phyloP scores from a whole-genome alignment of 2,329 filamentous ascomycete genomes.

The Phaeosphaeria sp. region DNA sequence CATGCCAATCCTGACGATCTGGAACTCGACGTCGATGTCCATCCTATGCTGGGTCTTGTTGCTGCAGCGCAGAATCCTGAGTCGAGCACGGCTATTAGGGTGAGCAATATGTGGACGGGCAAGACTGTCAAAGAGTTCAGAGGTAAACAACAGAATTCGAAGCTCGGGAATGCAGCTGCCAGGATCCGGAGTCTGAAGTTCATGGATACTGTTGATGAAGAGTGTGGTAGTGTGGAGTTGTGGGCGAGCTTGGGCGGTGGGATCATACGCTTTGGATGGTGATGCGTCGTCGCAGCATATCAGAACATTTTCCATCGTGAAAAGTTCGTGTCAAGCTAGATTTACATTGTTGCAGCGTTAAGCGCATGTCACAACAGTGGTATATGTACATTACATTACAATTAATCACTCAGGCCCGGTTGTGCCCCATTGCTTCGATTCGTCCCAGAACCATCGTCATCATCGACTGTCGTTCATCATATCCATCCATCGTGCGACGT shows the following conservation, averaged over 20 bases:
- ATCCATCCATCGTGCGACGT: background rate
- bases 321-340: too few relatives aligned
- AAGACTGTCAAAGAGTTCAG: conserved; percentile 29
- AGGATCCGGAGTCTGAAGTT: conserved; percentile 37
- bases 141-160: background rate
- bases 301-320: too few relatives aligned
- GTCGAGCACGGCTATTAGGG: conserved; percentile 21
- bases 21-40: conserved; percentile 38
- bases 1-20: conserved; percentile 34
- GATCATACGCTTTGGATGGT: conserved; percentile 27
- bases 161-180: background rate
- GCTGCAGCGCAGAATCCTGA: conserved; percentile 39
- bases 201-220: conserved; percentile 27
- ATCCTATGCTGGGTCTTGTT: conserved; percentile 37
- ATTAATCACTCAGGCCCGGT: too few relatives aligned
- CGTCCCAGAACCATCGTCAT: background rate
- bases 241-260: conserved; percentile 32
- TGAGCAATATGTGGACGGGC: conserved; percentile 45
- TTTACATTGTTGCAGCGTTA: too few relatives aligned
- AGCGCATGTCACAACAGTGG: too few relatives aligned
- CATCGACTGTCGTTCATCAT: background rate
- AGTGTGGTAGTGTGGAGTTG: conserved; percentile 21
- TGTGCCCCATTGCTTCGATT: too few relatives aligned
- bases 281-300: background rate
- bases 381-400: too few relatives aligned